Conservation (phyloP, 495 filamentous ascomycete genomes). For the Penicillium mononematosum region DNA sequence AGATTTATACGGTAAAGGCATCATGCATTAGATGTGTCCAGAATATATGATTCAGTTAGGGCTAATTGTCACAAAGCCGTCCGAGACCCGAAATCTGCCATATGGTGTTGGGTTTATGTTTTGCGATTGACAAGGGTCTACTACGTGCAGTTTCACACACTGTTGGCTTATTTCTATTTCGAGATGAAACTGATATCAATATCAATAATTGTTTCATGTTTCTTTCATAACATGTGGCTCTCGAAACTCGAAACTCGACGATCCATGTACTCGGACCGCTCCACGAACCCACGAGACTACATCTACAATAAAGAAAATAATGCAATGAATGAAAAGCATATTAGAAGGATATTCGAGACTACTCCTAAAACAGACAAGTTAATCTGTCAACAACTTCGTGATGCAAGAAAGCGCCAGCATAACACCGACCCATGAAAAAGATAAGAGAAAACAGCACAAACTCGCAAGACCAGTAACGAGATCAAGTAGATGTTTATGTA, state of each 20-base stretch:
- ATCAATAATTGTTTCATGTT: neutral
- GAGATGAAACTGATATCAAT: neutral
- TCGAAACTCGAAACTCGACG: neutral
- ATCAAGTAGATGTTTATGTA: constrained; percentile 27
- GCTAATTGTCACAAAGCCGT: neutral
- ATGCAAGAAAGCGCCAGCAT: constrained; percentile 20
- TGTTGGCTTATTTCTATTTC: no score
- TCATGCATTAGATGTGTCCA: neutral
- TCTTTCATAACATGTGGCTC: no score
- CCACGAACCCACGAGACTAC: neutral
- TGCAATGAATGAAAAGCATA: neutral
- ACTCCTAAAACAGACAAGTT: constrained; percentile 4
- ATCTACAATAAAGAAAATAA: neutral
- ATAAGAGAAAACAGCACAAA: constrained; percentile 14
- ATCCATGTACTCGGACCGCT: neutral
- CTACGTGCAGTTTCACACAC: neutral
- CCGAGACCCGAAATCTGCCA: neutral
- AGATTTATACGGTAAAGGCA: neutral
- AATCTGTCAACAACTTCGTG: constrained; percentile 3
- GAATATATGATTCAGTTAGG: neutral
- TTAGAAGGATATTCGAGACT: constrained; percentile 1
- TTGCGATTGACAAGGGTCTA: neutral
- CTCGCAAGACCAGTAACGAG: constrained; percentile 3
- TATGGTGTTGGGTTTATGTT: neutral
- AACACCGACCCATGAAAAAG: constrained; percentile 27